Percentiles rank a stretch among this genome's conserved stretches.
phyloP scores from a whole-genome alignment of 140 eudicot genomes.

The Senecio squalidus region DNA sequence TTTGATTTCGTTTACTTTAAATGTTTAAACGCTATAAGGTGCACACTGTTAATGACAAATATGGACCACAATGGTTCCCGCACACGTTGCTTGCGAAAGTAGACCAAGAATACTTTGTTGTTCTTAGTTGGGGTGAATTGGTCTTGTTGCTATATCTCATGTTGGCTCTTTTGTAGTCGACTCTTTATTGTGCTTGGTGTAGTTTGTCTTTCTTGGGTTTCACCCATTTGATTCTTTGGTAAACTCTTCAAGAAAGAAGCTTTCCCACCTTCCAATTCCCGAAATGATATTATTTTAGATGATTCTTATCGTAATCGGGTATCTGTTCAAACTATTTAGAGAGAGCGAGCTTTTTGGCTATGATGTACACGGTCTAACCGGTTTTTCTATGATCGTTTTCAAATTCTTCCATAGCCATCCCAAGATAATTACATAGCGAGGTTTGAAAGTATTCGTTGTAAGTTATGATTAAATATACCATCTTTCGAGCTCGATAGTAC shows the following conservation, averaged over 20 bases:
- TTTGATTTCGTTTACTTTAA: slow-evolving; percentile 1
- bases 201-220: slow-evolving; percentile 16
- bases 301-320: too few relatives aligned
- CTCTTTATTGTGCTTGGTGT: slow-evolving; percentile 9
- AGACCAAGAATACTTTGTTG: slow-evolving; percentile 13
- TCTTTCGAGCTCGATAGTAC: background rate
- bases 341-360: too few relatives aligned
- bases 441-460: background rate
- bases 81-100: slow-evolving; percentile 9
- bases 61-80: background rate
- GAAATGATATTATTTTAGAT: background rate
- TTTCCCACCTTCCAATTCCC: slow-evolving; percentile 17
- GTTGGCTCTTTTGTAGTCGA: slow-evolving; percentile 18
- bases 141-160: background rate
- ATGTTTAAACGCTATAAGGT: background rate
- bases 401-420: too few relatives aligned
- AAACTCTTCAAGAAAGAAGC: slow-evolving; percentile 6
- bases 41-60: background rate
- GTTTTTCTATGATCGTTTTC: too few relatives aligned
- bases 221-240: slow-evolving; percentile 1
- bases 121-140: slow-evolving; percentile 3
- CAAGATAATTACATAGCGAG: too few relatives aligned
- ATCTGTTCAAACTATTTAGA: too few relatives aligned
- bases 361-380: too few relatives aligned
- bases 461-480: background rate